Conservation (phyloP, 2,329 filamentous ascomycete species). For the Dactylellina sp. region DNA sequence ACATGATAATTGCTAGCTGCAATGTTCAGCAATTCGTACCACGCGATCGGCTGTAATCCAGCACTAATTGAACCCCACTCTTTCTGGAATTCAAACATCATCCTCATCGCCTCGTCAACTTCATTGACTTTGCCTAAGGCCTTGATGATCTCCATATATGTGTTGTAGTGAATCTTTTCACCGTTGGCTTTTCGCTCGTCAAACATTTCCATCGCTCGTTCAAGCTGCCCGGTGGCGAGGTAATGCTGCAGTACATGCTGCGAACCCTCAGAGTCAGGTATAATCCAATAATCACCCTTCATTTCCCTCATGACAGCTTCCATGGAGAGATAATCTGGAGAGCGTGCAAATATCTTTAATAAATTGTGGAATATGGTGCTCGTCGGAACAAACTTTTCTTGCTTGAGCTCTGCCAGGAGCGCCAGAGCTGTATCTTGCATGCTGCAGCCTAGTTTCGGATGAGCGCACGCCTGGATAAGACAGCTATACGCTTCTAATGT, state of each 20-base stretch:
- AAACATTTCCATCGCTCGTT: conserved; percentile 75
- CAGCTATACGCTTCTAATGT: conserved; percentile 57
- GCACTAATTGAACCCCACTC: conserved; percentile 61
- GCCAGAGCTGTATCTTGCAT: conserved; percentile 61
- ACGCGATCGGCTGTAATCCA: conserved; percentile 70
- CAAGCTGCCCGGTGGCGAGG: conserved; percentile 83
- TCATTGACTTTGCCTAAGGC: conserved; percentile 78
- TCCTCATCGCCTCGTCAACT: conserved; percentile 78
- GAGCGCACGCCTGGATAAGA: conserved; percentile 58
- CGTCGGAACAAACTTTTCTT: conserved; percentile 72
- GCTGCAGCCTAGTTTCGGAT: conserved; percentile 50
- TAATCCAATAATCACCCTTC: conserved; percentile 76
- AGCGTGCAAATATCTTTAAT: conserved; percentile 79
- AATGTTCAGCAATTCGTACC: conserved; percentile 79
- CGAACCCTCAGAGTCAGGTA: conserved; percentile 72
- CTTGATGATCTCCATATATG: conserved; percentile 82
- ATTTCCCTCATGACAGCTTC: conserved; percentile 78
- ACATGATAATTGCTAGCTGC: conserved; percentile 74
- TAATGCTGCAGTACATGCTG: conserved; percentile 78
- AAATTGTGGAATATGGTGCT: conserved; percentile 77
- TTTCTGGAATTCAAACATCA: conserved; percentile 72
- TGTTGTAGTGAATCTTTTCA: conserved; percentile 73
- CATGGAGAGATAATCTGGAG: conserved; percentile 85
- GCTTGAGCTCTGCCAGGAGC: conserved; percentile 79
- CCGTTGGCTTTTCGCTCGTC: conserved; percentile 67